phyloP scores from a whole-genome alignment of 306 rosid genomes.

The Inga oerstediana region DNA sequence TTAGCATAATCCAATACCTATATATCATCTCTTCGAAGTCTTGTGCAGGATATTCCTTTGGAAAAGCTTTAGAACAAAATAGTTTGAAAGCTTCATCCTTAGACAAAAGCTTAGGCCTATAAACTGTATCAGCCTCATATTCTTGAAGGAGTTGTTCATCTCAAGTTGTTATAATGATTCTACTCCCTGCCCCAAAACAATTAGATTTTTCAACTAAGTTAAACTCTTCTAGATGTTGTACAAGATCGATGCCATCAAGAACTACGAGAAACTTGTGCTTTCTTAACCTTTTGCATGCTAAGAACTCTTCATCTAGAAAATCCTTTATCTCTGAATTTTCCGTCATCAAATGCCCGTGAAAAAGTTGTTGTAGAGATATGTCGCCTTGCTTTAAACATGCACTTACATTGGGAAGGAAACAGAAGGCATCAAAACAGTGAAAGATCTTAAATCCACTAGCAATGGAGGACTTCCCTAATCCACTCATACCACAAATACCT shows the following conservation, averaged over 20 bases:
- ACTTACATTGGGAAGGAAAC: too few relatives aligned
- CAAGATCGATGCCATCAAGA: not conserved
- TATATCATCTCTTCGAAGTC: too few relatives aligned
- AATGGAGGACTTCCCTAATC: too few relatives aligned
- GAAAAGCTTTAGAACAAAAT: not conserved
- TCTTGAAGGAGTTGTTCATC: not conserved
- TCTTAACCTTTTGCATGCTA: not conserved
- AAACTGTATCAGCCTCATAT: not conserved
- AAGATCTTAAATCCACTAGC: too few relatives aligned
- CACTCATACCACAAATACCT: too few relatives aligned
- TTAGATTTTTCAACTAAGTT: not conserved
- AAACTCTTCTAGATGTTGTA: not conserved
- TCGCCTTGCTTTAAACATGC: too few relatives aligned
- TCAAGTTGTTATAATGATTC: not conserved
- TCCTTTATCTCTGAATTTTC: too few relatives aligned
- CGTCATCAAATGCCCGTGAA: too few relatives aligned
- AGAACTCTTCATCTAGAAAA: not conserved
- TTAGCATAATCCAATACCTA: too few relatives aligned
- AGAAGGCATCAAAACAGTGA: too few relatives aligned
- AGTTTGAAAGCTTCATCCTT: too few relatives aligned
- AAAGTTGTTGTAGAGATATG: too few relatives aligned
- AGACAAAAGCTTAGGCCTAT: not conserved
- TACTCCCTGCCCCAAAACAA: not conserved
- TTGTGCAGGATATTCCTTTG: not conserved
- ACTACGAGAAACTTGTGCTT: not conserved